These are phyloP conservation scores for Botryotinia convoluta DNA, from an alignment of 2,329 filamentous ascomycete species.

Conservation along the genomic window DNA sequence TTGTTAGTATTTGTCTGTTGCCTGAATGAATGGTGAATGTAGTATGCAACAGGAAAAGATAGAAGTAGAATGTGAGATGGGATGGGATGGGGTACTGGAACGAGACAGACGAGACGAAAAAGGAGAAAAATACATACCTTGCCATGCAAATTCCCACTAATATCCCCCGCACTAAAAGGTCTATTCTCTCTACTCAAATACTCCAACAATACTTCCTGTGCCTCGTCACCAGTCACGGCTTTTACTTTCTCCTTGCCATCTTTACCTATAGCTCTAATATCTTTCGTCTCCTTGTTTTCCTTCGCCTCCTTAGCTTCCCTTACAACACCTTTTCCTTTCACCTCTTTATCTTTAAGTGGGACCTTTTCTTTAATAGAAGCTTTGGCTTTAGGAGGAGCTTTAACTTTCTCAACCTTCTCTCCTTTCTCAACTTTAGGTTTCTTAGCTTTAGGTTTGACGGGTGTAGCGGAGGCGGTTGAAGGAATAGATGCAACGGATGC, in stretches of 20 bases:
- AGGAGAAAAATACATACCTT: conserved; percentile 42
- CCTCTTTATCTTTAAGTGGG: conserved; percentile 17
- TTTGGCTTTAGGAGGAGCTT: conserved; percentile 16
- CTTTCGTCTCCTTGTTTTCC: neutral
- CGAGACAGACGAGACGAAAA: neutral
- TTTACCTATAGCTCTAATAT: conserved; percentile 20
- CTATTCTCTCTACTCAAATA: conserved; percentile 42
- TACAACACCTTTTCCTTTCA: conserved; percentile 9
- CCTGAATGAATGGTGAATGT: too few relatives aligned
- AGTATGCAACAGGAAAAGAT: neutral
- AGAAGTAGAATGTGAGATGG: neutral
- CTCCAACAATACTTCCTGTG: conserved; percentile 38
- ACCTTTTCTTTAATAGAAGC: conserved; percentile 19
- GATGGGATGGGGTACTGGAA: neutral
- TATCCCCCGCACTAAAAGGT: conserved; percentile 48
- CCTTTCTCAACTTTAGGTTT: conserved; percentile 10
- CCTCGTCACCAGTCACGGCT: conserved; percentile 36
- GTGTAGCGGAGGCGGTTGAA: conserved; percentile 18
- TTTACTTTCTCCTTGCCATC: conserved; percentile 34
- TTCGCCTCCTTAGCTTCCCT: neutral
- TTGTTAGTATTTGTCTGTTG: conserved; percentile 23
- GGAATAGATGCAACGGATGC: neutral
- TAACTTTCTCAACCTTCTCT: conserved; percentile 22
- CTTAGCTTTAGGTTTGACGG: conserved; percentile 16
- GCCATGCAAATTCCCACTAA: conserved; percentile 60